Conservation (phyloP, 345 rosid genomes). For the Garcia nutans region DNA sequence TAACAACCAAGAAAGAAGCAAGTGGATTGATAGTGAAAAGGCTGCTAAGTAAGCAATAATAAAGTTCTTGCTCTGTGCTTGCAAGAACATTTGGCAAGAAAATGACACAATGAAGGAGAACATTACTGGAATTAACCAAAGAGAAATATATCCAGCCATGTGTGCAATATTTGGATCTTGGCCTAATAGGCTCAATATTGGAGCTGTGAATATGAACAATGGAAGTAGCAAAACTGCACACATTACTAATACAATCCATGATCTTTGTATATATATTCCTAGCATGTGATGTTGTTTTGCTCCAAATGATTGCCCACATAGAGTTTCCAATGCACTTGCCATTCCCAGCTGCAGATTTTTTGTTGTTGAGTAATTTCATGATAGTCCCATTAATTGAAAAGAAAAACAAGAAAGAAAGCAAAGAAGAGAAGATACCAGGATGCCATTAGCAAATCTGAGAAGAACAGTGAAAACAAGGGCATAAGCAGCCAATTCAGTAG, state of each 20-base stretch:
- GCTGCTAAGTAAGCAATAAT: conserved; percentile 68
- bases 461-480: conserved; percentile 63
- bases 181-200: conserved; percentile 52
- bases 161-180: conserved; percentile 49
- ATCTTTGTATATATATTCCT: conserved; percentile 78
- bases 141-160: conserved; percentile 44
- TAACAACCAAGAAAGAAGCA: conserved; percentile 64
- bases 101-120: conserved; percentile 44
- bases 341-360: conserved; percentile 58
- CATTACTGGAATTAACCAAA: conserved; percentile 52
- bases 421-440: conserved; percentile 39
- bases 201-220: conserved; percentile 46
- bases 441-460: conserved; percentile 60
- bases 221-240: conserved; percentile 51
- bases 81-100: conserved; percentile 81
- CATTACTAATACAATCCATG: conserved; percentile 58
- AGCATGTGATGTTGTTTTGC: conserved; percentile 78
- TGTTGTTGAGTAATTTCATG: too few species aligned
- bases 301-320: conserved; percentile 83
- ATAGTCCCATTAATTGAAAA: too few species aligned
- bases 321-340: conserved; percentile 79
- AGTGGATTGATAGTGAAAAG: conserved; percentile 41
- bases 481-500: conserved; percentile 65
- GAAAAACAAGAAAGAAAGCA: too few species aligned
- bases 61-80: conserved; percentile 76